Base-by-base conservation (phyloP, 1,284 basidiomycete genomes). In the Microstroma glucosiphilum region DNA sequence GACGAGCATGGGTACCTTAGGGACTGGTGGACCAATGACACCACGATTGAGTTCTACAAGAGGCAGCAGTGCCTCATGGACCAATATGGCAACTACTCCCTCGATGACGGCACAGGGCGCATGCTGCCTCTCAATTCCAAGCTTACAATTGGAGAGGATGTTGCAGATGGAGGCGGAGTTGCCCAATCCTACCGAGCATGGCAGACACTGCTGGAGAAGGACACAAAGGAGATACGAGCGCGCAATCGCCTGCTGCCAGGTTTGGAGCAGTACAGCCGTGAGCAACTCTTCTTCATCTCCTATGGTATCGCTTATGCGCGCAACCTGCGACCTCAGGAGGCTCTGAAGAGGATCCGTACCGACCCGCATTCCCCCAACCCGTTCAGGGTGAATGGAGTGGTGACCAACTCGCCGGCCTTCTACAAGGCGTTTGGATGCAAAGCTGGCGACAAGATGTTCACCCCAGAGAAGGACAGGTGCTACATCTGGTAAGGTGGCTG, bases 61-160 rank as follows among this genome's bases (percentile, higher is more conserved):
- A 88, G 89, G 58, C 89, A 91, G 70, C 85, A 89, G 60, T 98
- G 94, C 77, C 88, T 98, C 61, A 86, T 90, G 25, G 84, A 88
- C 59, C 94, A 97, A 80, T 98, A 89, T 81, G 89, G 88, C 58
- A 83, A 78, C 43, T 94, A 92, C 79, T 89, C 86, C 7, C 85
- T 92, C 57, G 86, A 89, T 59, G 90, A 93, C 72, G 90, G 88
- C 9, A 87, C 89, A 73, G 92, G 92, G 19, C 87, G 89, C 17
- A 84, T 86, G 69, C 62, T 93, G 30, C 85, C 90, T 79, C 86
- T 96, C 53, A 93, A 93, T 78, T 90, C 91, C 73, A 83, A 88
- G 81, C 80, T 83, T 56, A 80, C 83, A 56, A 67, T 70, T 48
- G 72, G 77, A 85, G 89, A 90, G 86, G 65, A 91, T 87, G 79